Percentiles rank a stretch among this genome's conserved stretches.
Evolutionary conservation across 2,329 filamentous ascomycete species (phyloP).

Genomic region (Ophiostoma sp.): DNA sequence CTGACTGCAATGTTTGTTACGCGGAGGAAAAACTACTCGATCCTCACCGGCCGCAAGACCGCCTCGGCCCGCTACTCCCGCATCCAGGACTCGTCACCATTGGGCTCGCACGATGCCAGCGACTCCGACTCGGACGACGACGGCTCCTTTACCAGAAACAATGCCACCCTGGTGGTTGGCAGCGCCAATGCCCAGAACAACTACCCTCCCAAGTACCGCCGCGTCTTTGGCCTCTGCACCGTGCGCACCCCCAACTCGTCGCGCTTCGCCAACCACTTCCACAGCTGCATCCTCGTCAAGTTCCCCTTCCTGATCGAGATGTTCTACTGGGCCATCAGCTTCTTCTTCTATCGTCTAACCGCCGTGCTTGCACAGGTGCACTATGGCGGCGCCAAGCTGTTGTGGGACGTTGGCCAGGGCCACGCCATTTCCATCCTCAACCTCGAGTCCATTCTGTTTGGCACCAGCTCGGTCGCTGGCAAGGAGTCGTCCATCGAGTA

Average conservation of each 20-base stretch:
- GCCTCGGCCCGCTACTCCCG: not conserved
- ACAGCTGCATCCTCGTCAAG: slow-evolving; percentile 56
- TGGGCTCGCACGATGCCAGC: not conserved
- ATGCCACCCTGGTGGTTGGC: not conserved
- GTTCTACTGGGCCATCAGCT: slow-evolving; percentile 67
- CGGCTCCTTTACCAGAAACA: not conserved
- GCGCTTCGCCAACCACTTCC: slow-evolving; percentile 51
- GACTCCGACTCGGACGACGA: not conserved
- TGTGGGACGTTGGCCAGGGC: slow-evolving; percentile 43
- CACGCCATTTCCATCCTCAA: slow-evolving; percentile 42
- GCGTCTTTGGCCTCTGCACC: slow-evolving; percentile 32
- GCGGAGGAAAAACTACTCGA: slow-evolving; percentile 17
- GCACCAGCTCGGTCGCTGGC: slow-evolving; percentile 27
- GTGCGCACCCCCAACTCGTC: slow-evolving; percentile 51
- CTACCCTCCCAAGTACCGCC: slow-evolving; percentile 17
- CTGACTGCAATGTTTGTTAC: slow-evolving; percentile 21
- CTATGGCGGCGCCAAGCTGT: slow-evolving; percentile 44
- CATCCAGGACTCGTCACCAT: not conserved
- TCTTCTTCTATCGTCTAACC: slow-evolving; percentile 58
- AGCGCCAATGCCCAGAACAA: not conserved
- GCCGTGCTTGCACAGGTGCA: slow-evolving; percentile 46
- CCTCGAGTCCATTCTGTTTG: slow-evolving; percentile 36
- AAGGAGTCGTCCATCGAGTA: slow-evolving; percentile 40
- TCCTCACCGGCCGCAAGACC: slow-evolving; percentile 1
- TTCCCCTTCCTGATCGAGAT: slow-evolving; percentile 67